Conservation (phyloP, 306 rosid genomes). For the Albizia julibrissin region DNA sequence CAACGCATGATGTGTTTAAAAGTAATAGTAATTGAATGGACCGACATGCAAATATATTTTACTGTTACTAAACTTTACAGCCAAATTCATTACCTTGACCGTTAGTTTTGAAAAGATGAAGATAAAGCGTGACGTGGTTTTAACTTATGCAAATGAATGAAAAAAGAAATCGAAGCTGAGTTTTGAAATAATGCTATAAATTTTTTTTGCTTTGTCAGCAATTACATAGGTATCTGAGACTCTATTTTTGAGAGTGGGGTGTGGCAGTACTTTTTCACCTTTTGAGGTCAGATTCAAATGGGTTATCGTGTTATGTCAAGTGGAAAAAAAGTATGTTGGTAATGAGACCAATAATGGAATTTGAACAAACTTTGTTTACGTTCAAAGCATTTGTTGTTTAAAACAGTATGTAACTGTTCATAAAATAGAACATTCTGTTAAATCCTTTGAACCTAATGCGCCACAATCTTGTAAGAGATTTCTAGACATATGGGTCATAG, state of each 20-base stretch:
- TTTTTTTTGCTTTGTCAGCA: too few species aligned
- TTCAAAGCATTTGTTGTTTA: neutral
- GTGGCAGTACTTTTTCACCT: neutral
- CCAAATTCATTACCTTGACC: neutral
- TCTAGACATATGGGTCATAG: neutral
- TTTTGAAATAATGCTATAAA: neutral
- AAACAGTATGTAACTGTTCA: neutral
- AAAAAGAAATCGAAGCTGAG: neutral
- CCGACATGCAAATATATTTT: neutral
- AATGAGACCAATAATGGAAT: neutral
- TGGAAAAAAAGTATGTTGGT: neutral
- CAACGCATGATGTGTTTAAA: neutral
- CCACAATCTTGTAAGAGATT: neutral
- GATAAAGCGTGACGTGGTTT: conserved; percentile 4
- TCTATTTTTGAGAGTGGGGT: neutral
- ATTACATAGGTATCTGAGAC: neutral
- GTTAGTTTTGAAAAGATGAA: neutral
- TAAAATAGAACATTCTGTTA: neutral
- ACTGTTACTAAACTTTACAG: neutral
- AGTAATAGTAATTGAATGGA: neutral
- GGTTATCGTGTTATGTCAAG: neutral
- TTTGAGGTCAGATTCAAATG: conserved; percentile 6
- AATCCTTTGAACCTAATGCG: neutral
- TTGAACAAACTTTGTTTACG: neutral
- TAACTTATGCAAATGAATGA: neutral